phyloP scores from a whole-genome alignment of 139 green algal genomes.

The Picocystis salinarum region DNA sequence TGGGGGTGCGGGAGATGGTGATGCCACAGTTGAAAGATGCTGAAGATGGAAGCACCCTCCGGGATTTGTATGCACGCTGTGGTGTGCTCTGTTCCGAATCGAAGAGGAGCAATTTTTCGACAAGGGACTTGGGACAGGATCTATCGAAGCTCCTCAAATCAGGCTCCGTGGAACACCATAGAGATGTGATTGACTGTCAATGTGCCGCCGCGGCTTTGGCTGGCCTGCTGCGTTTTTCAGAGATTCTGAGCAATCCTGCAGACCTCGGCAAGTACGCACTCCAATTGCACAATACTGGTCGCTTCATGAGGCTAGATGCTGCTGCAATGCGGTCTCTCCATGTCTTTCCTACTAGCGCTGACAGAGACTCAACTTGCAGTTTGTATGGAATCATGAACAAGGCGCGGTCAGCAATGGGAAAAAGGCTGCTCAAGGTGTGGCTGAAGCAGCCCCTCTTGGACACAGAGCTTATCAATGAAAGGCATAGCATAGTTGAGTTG shows the following conservation, averaged over 20 bases:
- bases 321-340: constrained; percentile 72
- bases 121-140: too few species aligned
- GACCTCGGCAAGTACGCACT: constrained; percentile 40
- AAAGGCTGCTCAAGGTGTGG: constrained; percentile 77
- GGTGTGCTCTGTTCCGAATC: too few species aligned
- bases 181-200: too few species aligned
- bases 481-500: constrained; percentile 68
- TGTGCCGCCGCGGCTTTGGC: constrained; percentile 1
- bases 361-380: constrained; percentile 50
- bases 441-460: constrained; percentile 82
- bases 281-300: constrained; percentile 39
- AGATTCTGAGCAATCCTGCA: constrained; percentile 27
- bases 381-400: constrained; percentile 77
- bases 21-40: too few species aligned
- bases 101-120: too few species aligned
- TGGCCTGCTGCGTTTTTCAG: constrained; percentile 39
- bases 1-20: too few species aligned
- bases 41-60: too few species aligned
- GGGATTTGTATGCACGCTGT: too few species aligned
- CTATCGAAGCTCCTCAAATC: too few species aligned
- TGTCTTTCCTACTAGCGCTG: constrained; percentile 43
- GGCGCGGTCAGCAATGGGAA: constrained; percentile 78
- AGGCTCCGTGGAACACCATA: too few species aligned
- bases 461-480: constrained; percentile 32
- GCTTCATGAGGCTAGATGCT: constrained; percentile 45